Evolutionary conservation across 345 rosid species (phyloP).

Genomic region (Triadica sebifera): DNA sequence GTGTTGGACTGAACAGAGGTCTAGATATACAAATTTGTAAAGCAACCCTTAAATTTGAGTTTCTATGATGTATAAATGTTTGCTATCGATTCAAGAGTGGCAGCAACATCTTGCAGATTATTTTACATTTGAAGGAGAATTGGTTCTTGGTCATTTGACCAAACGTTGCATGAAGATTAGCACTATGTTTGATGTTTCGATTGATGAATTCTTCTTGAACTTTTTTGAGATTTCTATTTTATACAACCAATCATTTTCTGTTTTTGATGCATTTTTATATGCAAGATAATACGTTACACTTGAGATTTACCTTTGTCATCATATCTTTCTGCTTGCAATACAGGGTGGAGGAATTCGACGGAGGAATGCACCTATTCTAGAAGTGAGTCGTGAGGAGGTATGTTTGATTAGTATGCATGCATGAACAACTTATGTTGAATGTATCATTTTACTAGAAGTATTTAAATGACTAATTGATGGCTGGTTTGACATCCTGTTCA

Average conservation of each 20-base stretch:
- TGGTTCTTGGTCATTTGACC: too few relatives aligned
- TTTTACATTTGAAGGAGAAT: too few relatives aligned
- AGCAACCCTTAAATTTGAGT: too few relatives aligned
- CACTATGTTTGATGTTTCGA: too few relatives aligned
- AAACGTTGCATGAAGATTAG: too few relatives aligned
- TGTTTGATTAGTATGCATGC: constrained; percentile 10
- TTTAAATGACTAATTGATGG: not conserved
- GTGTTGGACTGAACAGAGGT: not conserved
- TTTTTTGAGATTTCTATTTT: not conserved
- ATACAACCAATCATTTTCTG: not conserved
- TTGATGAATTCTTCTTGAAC: not conserved
- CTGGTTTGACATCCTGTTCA: not conserved
- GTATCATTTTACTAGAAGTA: not conserved
- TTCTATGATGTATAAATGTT: not conserved
- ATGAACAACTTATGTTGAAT: not conserved
- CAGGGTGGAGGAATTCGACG: constrained; percentile 92
- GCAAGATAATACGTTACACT: not conserved
- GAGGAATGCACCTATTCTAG: constrained; percentile 77
- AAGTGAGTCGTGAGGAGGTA: constrained; percentile 85
- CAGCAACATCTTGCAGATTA: too few relatives aligned
- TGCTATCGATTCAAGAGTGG: not conserved
- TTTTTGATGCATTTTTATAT: not conserved
- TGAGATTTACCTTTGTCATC: constrained; percentile 3
- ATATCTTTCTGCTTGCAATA: constrained; percentile 15
- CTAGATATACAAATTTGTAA: not conserved